Base-by-base conservation (phyloP, 345 rosid genomes). In the Hirschfeldia incana region DNA sequence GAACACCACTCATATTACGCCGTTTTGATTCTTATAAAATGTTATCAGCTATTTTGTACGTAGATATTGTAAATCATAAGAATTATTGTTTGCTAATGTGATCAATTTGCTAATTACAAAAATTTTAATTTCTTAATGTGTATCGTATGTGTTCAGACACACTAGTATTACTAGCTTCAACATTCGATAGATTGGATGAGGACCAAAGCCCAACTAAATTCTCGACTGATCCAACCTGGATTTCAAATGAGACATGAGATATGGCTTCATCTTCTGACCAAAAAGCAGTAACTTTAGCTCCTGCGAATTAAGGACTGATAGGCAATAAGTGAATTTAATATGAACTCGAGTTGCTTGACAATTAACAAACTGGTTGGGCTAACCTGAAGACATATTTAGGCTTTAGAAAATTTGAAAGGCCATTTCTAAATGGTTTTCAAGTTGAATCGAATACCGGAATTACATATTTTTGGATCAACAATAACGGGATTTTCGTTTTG, bases 1-100 rank as follows among this genome's bases (percentile, higher is more conserved):
- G 12, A 90, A 90, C 66, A 90, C 97, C 15, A 94, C 95, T 73
- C 98, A 92, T 81, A 91, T 94, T 57, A 91, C 85, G 85, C 98
- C 98, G 42, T 91, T 89, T 77, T 94, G 93, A 94, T 73, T n/a
- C 26, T n/a, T 21, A 37, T 11, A 46, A 46, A 12, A 12, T 51
- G 57, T 51, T n/a, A 51, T n/a, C 6, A 5, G n/a, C 57, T 51
- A 5, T 51, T 51, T 51, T 51, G 7, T n/a, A 51, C 21, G 57
- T 51, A n/a, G 2, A 51, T 51, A 51, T 51, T 51, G 57, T 51
- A 51, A 12, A 46, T 51, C 57, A 51, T 51, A 5, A 39, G 16
- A n/a, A 49, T 46, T 46, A 1, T 49, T 39, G 4, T 51, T 51
- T 51, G 57, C 57, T 51, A 51, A 7, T 51, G 17, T 51, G 57